These are phyloP conservation scores for Lanmaoa rubissima DNA, from an alignment of 768 basidiomycete species.

Conservation along the genomic window DNA sequence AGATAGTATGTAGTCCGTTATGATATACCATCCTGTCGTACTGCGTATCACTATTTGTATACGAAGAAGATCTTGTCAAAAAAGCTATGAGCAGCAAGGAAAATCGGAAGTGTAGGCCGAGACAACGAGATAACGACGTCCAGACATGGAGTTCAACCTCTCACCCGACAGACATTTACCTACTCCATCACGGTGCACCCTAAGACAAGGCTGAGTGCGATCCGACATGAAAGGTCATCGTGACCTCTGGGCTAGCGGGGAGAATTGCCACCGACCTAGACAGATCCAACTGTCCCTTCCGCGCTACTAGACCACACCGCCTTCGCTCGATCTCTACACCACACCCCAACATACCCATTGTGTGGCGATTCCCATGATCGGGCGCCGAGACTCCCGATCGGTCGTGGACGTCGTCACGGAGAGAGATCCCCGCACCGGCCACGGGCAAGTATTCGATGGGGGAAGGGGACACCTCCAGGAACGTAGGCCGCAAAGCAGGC, in stretches of 20 bases:
- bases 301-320: not conserved
- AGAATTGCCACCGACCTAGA: not conserved
- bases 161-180: not conserved
- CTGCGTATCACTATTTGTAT: not conserved
- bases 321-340: not conserved
- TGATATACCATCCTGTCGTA: not conserved
- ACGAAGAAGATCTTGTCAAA: too few relatives aligned
- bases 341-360: not conserved
- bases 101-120: not conserved
- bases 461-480: slow-evolving; percentile 18
- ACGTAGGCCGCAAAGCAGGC: slow-evolving; percentile 15
- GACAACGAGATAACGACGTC: too few relatives aligned
- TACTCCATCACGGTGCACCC: not conserved
- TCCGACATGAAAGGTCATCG: not conserved
- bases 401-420: not conserved
- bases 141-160: not conserved
- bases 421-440: not conserved
- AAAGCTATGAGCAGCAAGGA: not conserved
- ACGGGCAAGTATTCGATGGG: slow-evolving; percentile 10
- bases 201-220: not conserved
- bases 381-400: not conserved
- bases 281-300: not conserved
- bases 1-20: not conserved
- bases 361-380: not conserved
- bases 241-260: not conserved